Percentiles rank a stretch among this genome's conserved stretches.
Conservation (phyloP, 305 asterid species). For the Fraxinus latifolia region DNA sequence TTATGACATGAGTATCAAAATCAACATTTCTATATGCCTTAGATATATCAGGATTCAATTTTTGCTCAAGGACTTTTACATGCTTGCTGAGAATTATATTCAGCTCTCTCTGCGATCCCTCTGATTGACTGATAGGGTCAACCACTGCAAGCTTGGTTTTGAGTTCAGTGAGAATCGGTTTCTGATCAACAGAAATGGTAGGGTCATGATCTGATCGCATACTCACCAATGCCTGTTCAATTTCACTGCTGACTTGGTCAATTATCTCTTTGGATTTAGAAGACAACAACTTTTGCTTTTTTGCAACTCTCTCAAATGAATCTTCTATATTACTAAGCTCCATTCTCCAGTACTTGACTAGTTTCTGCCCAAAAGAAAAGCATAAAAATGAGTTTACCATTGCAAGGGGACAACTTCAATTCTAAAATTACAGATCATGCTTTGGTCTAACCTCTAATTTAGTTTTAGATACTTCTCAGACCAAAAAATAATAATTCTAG, state of each 20-base stretch:
- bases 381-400: neutral
- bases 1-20: no score
- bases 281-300: constrained; percentile 48
- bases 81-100: neutral
- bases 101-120: neutral
- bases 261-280: constrained; percentile 47
- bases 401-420: neutral
- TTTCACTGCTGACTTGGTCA: constrained; percentile 41
- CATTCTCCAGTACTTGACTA: constrained; percentile 27
- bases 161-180: neutral
- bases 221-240: constrained; percentile 39
- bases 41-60: neutral
- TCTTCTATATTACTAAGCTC: constrained; percentile 41
- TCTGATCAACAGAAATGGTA: constrained; percentile 10
- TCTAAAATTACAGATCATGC: neutral
- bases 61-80: neutral
- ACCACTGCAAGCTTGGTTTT: neutral
- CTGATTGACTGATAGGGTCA: neutral
- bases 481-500: neutral
- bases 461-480: neutral
- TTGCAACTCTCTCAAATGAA: constrained; percentile 48
- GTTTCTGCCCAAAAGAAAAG: constrained; percentile 10
- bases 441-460: neutral
- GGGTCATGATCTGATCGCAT: constrained; percentile 33
- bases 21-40: neutral